A percentile compares a stretch with the other conserved stretches of the same genome.
Evolutionary conservation across 257 asterid genomes (phyloP).

Genomic region (Nicotiana otophora): DNA sequence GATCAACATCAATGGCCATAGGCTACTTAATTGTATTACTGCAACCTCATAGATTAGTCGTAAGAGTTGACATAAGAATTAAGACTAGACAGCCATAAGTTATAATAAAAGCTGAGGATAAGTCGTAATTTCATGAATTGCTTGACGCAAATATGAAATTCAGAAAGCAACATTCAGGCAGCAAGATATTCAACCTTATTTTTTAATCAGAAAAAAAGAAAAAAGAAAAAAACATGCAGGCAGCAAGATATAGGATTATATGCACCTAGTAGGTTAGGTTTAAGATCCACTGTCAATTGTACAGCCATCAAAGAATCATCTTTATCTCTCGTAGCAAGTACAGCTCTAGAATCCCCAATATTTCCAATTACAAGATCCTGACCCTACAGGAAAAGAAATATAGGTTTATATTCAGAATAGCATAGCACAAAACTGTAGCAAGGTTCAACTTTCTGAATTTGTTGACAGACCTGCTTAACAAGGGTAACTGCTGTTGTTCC

Average conservation of each 20-base stretch:
- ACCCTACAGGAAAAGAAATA: neutral
- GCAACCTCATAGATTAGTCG: neutral
- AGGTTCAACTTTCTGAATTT: neutral
- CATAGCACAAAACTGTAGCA: neutral
- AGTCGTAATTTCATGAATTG: neutral
- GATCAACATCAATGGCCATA: neutral
- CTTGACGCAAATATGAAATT: neutral
- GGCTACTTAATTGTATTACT: neutral
- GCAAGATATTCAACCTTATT: too few relatives aligned
- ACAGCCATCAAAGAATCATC: constrained; percentile 6
- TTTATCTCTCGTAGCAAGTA: neutral
- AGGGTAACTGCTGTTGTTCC: constrained; percentile 8
- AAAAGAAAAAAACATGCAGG: too few relatives aligned
- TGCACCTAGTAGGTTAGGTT: constrained; percentile 2
- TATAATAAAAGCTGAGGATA: neutral
- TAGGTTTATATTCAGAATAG: too few relatives aligned
- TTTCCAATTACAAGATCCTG: constrained; percentile 5
- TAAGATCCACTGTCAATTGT: constrained; percentile 11
- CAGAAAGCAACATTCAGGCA: neutral
- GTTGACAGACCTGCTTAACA: constrained; percentile 8
- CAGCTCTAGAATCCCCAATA: constrained; percentile 13
- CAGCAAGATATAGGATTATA: neutral
- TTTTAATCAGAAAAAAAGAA: too few relatives aligned
- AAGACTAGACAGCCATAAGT: neutral
- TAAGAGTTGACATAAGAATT: neutral